Evolutionary conservation across 2,329 filamentous ascomycete genomes (phyloP).

Genomic region (Calonectria pteridis): DNA sequence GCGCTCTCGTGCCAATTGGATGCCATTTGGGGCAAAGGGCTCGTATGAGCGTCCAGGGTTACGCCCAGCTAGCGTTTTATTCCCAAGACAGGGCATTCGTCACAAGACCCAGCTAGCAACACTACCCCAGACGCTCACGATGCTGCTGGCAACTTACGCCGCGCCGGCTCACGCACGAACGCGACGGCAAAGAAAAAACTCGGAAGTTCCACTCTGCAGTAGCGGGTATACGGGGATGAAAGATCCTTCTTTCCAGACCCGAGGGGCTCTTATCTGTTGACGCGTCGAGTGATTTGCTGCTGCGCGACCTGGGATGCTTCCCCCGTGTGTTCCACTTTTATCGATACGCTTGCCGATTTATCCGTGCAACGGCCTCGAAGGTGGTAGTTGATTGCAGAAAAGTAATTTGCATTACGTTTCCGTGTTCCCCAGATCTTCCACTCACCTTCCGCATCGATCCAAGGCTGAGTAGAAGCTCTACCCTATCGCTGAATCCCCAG

Average conservation of each 20-base stretch:
- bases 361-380: slow-evolving; percentile 24
- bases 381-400: neutral
- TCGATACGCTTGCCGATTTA: slow-evolving; percentile 24
- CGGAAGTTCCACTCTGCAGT: neutral
- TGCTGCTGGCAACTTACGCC: neutral
- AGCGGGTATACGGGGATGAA: neutral
- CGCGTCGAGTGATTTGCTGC: slow-evolving; percentile 5
- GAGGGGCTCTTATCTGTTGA: slow-evolving; percentile 6
- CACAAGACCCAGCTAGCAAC: neutral
- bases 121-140: neutral
- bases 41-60: neutral
- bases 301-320: neutral
- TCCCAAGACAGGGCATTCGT: neutral
- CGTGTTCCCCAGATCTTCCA: slow-evolving; percentile 12
- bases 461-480: slow-evolving; percentile 7
- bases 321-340: slow-evolving; percentile 23
- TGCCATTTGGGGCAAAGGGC: neutral
- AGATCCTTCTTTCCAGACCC: slow-evolving; percentile 1
- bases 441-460: slow-evolving; percentile 24
- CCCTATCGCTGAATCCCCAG: neutral
- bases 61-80: neutral
- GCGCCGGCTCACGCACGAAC: neutral
- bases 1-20: neutral
- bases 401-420: slow-evolving; percentile 27
- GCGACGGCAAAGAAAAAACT: neutral